Percentiles rank a stretch among this genome's conserved stretches.
phyloP scores from a whole-genome alignment of 31 red algal species.

The Endocladia muricata region DNA sequence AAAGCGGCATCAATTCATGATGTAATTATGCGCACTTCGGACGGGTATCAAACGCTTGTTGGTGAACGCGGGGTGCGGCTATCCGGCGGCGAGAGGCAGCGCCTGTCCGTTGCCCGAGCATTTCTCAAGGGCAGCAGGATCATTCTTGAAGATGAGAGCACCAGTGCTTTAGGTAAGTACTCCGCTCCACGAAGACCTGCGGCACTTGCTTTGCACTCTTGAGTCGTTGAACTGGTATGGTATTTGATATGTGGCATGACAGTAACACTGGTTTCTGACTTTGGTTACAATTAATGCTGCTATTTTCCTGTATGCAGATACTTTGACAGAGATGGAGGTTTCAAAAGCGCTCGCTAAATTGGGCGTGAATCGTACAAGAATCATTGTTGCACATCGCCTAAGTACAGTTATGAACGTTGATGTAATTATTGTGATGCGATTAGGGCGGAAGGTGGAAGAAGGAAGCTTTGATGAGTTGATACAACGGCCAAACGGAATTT shows the following conservation, averaged over 20 bases:
- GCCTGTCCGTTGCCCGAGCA: conserved; percentile 90
- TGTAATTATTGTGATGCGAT: conserved; percentile 77
- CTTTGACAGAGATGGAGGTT: conserved; percentile 76
- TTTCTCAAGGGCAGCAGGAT: conserved; percentile 86
- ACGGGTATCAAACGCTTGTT: conserved; percentile 86
- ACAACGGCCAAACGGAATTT: conserved; percentile 36
- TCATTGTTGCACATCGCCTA: conserved; percentile 80
- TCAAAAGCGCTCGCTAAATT: conserved; percentile 63
- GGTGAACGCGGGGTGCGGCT: conserved; percentile 89
- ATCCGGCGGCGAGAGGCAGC: conserved; percentile 92
- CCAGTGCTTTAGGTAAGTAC: conserved; percentile 82
- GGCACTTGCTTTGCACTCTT: conserved; percentile 11
- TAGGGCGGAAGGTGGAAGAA: conserved; percentile 74
- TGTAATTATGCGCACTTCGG: conserved; percentile 71
- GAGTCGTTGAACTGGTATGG: conserved; percentile 21
- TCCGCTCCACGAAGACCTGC: neutral
- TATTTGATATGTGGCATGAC: no score
- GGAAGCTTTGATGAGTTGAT: conserved; percentile 71
- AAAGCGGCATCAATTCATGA: conserved; percentile 83
- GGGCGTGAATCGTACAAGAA: conserved; percentile 61
- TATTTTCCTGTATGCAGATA: conserved; percentile 28
- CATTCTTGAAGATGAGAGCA: conserved; percentile 84
- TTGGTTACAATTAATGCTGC: no score
- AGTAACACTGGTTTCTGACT: no score
- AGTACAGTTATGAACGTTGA: conserved; percentile 88